Evolutionary conservation across 148 eudicot genomes (phyloP).

Genomic region (Salicornia ramosissima): DNA sequence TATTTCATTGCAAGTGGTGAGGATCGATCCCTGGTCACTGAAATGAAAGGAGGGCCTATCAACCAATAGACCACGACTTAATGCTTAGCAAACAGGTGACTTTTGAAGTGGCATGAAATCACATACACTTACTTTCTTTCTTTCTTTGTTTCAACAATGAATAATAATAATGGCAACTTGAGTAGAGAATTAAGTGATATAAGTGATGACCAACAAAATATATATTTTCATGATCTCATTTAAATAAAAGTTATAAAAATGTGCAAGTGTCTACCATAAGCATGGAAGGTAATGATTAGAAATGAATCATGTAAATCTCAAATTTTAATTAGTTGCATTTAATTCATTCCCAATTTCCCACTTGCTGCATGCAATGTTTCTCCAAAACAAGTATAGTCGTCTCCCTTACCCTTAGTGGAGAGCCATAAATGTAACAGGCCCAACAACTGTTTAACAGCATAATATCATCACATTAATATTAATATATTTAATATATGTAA

Average conservation of each 20-base stretch:
- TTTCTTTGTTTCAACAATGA: no score
- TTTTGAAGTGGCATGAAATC: slow-evolving; percentile 24
- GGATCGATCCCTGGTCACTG: no score
- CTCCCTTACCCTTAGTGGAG: slow-evolving; percentile 1
- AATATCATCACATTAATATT: no score
- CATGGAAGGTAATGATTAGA: slow-evolving; percentile 1
- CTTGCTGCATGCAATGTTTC: background rate
- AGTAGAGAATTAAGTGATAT: no score
- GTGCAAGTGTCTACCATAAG: background rate
- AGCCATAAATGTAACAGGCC: slow-evolving; percentile 12
- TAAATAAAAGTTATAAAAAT: background rate
- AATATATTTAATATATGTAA: no score
- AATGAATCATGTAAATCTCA: slow-evolving; percentile 2
- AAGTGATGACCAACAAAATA: slow-evolving; percentile 1
- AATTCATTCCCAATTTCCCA: no score
- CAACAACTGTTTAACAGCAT: slow-evolving; percentile 18
- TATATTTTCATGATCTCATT: no score
- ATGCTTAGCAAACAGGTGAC: slow-evolving; percentile 10
- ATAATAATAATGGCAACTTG: slow-evolving; percentile 16
- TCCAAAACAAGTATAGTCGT: background rate
- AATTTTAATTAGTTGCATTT: slow-evolving; percentile 1
- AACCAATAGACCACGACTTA: background rate
- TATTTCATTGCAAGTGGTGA: no score
- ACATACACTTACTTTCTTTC: slow-evolving; percentile 12
- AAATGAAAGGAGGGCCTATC: no score